Base-by-base conservation (phyloP, 1,284 basidiomycete species). In the Hemileia vastatrix region DNA sequence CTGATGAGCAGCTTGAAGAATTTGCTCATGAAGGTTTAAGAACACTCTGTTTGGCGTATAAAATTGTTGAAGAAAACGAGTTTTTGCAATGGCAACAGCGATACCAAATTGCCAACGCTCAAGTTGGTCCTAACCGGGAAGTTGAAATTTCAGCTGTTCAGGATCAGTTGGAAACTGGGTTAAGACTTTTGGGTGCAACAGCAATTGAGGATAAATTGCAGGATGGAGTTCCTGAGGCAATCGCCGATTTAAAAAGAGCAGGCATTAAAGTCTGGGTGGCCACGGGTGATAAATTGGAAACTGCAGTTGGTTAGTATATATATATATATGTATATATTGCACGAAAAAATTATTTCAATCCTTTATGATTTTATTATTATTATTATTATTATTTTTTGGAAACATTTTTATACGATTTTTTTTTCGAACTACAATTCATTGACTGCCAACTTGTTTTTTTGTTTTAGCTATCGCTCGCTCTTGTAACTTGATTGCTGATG, bases 251-350 rank as follows among this genome's bases (percentile, higher is more conserved):
- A 32, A 98, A 97, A 79, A 81, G 85, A 21, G 95, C 95, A 0
- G 95, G 95, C 0, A 97, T 98, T 80, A 98, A 96, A 77, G 80
- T 99, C 64, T 99, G 95, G 95, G 94, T 99, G 19, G 88, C 91
- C 4, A 99, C 95, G 0, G 95, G 95, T 52, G 95, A 99, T 79
- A 98, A 98, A 79, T 84, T 98, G 45, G 94, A 98, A 78, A 98
- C 94, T 36, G 94, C 95, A 32, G 90, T 95, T 57, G 59, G 59
- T 62, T 19, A 55, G 59, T 59, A 31, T 5, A 6, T 21, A 36
- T 51, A 15, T n/a, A n/a, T n/a, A n/a, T n/a, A n/a, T n/a, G n/a
- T n/a, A n/a, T n/a, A n/a, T n/a, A n/a, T n/a, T n/a, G n/a, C n/a
- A n/a, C n/a, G n/a, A n/a, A n/a, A n/a, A n/a, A n/a, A n/a, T n/a